Evolutionary conservation across 2,329 filamentous ascomycete genomes (phyloP).

Genomic region (Fusarium cicatricum): DNA sequence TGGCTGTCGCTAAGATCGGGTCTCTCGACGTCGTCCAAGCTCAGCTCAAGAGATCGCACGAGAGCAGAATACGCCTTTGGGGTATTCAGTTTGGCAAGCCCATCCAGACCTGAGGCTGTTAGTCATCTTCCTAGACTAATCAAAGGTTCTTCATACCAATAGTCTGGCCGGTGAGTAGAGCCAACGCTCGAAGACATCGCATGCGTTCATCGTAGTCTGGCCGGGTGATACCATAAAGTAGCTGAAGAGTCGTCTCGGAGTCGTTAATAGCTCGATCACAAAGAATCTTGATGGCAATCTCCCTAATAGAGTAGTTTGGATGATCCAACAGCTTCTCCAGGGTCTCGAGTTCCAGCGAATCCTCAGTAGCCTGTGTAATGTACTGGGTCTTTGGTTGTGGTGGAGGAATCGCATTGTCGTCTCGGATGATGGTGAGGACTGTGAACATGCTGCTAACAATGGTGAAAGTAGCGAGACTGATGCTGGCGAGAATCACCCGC

Average conservation of each 20-base stretch:
- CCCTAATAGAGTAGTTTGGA: conserved; percentile 76
- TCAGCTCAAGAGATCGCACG: conserved; percentile 67
- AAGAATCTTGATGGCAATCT: conserved; percentile 69
- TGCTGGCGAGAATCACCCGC: conserved; percentile 60
- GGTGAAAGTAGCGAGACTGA: conserved; percentile 66
- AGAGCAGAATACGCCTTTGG: conserved; percentile 63
- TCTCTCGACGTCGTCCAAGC: conserved; percentile 58
- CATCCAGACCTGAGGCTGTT: conserved; percentile 44
- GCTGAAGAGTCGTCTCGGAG: conserved; percentile 54
- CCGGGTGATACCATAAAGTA: conserved; percentile 67
- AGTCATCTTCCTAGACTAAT: conserved; percentile 6
- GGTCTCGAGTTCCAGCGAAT: conserved; percentile 72
- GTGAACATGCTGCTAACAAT: conserved; percentile 65
- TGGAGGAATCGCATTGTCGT: conserved; percentile 72
- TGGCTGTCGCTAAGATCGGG: conserved; percentile 62
- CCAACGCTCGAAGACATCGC: conserved; percentile 63
- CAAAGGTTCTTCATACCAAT: conserved; percentile 35
- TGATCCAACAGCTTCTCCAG: conserved; percentile 73
- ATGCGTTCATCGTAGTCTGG: conserved; percentile 67
- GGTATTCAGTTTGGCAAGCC: conserved; percentile 58
- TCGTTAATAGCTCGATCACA: conserved; percentile 68
- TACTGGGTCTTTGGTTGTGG: conserved; percentile 73
- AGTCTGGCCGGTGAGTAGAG: conserved; percentile 59
- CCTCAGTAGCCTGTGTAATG: conserved; percentile 79
- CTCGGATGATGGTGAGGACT: conserved; percentile 66